These are phyloP conservation scores for Saccharomycopsis selenospora DNA, from an alignment of 805 yeast genomes.

Conservation along the genomic window DNA sequence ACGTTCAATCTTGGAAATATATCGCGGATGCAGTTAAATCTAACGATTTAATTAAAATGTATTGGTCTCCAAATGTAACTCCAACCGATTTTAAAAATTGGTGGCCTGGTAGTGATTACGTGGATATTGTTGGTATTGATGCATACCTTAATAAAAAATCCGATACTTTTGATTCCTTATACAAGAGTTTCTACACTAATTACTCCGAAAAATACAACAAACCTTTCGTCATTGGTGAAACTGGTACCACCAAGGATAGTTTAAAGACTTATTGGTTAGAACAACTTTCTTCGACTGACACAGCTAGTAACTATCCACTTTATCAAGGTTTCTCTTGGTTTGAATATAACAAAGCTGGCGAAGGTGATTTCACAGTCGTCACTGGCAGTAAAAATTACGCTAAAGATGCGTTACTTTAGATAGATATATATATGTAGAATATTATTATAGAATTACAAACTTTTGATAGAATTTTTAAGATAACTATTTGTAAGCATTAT, in stretches of 20 bases:
- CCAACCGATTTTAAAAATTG: constrained; percentile 1
- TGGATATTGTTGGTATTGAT: constrained; percentile 12
- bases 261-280: constrained; percentile 3
- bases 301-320: constrained; percentile 19
- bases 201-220: constrained; percentile 4
- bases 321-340: constrained; percentile 9
- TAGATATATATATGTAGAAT: too few relatives aligned
- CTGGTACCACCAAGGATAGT: constrained; percentile 5
- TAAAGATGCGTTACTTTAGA: constrained; percentile 2
- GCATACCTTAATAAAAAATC: constrained; percentile 3
- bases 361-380: constrained; percentile 12
- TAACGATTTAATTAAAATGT: constrained; percentile 9
- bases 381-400: constrained; percentile 3
- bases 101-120: constrained; percentile 13
- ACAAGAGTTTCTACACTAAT: background rate
- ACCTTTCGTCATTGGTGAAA: constrained; percentile 10
- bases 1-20: constrained; percentile 6
- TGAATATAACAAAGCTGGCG: constrained; percentile 11
- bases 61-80: constrained; percentile 7
- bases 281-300: background rate
- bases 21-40: constrained; percentile 6
- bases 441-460: too few relatives aligned
- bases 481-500: too few relatives aligned
- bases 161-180: constrained; percentile 7
- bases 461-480: too few relatives aligned